phyloP scores from a whole-genome alignment of 164 flowering plant species.

The Vitis rotundifolia region DNA sequence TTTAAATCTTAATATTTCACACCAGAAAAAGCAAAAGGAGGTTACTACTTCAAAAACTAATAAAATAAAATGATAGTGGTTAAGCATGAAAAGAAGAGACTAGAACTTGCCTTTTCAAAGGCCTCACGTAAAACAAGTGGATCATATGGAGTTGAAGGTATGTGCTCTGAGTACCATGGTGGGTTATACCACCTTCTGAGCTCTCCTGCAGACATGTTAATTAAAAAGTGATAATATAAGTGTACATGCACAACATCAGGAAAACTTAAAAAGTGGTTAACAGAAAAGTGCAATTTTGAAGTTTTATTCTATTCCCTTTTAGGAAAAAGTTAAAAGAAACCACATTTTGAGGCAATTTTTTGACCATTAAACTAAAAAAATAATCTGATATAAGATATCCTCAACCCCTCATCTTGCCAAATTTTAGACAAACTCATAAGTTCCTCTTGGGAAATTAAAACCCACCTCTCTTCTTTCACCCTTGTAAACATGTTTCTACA shows the following conservation, averaged over 20 bases:
- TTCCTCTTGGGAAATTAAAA: no score
- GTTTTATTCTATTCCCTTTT: no score
- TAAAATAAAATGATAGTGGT: neutral
- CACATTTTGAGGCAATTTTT: neutral
- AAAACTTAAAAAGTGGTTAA: neutral
- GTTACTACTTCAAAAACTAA: no score
- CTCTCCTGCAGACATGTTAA: constrained; percentile 50
- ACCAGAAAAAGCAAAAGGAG: neutral
- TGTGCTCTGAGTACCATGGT: constrained; percentile 68
- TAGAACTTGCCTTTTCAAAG: constrained; percentile 76
- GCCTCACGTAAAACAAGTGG: constrained; percentile 64
- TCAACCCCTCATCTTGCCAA: no score
- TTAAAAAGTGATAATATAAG: neutral
- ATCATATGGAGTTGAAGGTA: constrained; percentile 82
- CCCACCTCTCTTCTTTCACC: no score
- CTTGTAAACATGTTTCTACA: no score
- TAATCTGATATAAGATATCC: no score
- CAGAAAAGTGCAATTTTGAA: no score
- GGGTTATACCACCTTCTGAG: constrained; percentile 95
- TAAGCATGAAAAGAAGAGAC: constrained; percentile 9
- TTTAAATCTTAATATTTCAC: constrained; percentile 1
- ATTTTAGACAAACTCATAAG: no score
- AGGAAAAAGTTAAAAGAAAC: neutral
- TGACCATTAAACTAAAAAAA: no score
- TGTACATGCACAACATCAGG: neutral